Conservation (phyloP, 106 monocot genomes). For the Phalaenopsis equestris region DNA sequence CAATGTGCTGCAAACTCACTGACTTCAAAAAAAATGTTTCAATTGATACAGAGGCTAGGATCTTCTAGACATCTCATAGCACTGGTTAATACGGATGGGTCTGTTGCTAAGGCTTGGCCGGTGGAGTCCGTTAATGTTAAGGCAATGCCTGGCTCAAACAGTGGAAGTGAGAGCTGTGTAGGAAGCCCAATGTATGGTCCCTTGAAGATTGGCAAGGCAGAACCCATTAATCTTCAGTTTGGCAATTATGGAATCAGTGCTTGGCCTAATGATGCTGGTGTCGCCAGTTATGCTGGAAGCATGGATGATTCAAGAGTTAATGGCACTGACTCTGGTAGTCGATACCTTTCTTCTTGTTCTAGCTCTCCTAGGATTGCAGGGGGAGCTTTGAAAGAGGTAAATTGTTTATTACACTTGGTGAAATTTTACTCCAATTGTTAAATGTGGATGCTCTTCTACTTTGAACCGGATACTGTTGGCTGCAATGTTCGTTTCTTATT, state of each 20-base stretch:
- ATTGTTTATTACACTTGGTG: not conserved
- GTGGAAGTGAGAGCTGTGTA: slow-evolving; percentile 15
- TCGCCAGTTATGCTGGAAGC: slow-evolving; percentile 34
- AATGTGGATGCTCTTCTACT: not conserved
- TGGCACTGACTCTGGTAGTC: slow-evolving; percentile 43
- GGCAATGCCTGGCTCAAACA: not conserved
- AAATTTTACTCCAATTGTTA: not conserved
- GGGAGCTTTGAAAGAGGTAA: slow-evolving; percentile 67
- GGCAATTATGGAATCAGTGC: slow-evolving; percentile 43
- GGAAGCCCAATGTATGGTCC: slow-evolving; percentile 26
- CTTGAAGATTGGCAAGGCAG: slow-evolving; percentile 12
- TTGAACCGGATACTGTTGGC: not conserved
- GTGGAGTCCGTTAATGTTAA: slow-evolving; percentile 13
- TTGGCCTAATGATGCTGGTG: slow-evolving; percentile 44
- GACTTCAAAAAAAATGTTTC: slow-evolving; percentile 48
- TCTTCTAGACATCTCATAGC: slow-evolving; percentile 42
- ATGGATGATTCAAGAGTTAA: slow-evolving; percentile 35
- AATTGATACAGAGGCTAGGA: slow-evolving; percentile 38
- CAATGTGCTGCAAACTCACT: slow-evolving; percentile 42
- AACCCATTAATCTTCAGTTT: slow-evolving; percentile 31
- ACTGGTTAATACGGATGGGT: slow-evolving; percentile 44
- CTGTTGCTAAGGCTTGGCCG: slow-evolving; percentile 32
- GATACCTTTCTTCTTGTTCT: slow-evolving; percentile 56
- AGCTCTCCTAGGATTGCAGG: slow-evolving; percentile 65
- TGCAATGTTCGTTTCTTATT: not conserved